Conservation (phyloP, 1,139 yeast genomes). For the Williopsis jadinii region DNA sequence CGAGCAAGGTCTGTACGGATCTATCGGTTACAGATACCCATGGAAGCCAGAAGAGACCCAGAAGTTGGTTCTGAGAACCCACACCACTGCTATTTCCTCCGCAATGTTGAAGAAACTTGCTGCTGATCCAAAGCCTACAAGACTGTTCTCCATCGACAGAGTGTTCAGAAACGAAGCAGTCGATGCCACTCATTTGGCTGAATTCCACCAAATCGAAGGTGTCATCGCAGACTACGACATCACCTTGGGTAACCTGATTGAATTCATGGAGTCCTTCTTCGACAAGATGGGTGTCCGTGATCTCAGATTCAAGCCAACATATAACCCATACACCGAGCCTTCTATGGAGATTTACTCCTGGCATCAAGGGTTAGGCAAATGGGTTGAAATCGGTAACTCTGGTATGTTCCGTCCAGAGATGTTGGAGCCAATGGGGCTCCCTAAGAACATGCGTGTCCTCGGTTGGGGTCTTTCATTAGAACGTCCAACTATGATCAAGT, state of each 20-base stretch:
- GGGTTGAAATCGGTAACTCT: constrained; percentile 99
- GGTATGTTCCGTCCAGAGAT: constrained; percentile 99
- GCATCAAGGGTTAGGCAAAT: constrained; percentile 89
- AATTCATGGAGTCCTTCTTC: constrained; percentile 97
- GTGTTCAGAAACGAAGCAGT: constrained; percentile 99
- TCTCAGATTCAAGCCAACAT: constrained; percentile 95
- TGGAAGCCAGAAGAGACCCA: constrained; percentile 91
- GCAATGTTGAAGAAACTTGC: constrained; percentile 85
- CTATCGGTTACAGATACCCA: constrained; percentile 96
- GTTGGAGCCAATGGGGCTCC: constrained; percentile 97
- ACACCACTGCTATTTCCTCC: constrained; percentile 91
- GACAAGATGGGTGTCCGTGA: constrained; percentile 95
- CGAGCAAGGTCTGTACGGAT: constrained; percentile 84
- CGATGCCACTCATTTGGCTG: constrained; percentile 99
- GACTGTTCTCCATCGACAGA: constrained; percentile 93
- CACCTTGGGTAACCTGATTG: constrained; percentile 93
- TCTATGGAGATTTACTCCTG: constrained; percentile 96
- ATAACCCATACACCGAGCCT: constrained; percentile 98
- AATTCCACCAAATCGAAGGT: constrained; percentile 99
- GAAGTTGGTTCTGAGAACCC: constrained; percentile 91
- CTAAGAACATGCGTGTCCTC: constrained; percentile 85
- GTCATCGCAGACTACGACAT: constrained; percentile 94
- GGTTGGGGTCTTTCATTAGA: constrained; percentile 98
- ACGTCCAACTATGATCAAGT: constrained; percentile 99
- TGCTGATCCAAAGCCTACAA: constrained; percentile 79